Conservation (phyloP, 257 asterid species). For the Voacanga thouarsii region DNA sequence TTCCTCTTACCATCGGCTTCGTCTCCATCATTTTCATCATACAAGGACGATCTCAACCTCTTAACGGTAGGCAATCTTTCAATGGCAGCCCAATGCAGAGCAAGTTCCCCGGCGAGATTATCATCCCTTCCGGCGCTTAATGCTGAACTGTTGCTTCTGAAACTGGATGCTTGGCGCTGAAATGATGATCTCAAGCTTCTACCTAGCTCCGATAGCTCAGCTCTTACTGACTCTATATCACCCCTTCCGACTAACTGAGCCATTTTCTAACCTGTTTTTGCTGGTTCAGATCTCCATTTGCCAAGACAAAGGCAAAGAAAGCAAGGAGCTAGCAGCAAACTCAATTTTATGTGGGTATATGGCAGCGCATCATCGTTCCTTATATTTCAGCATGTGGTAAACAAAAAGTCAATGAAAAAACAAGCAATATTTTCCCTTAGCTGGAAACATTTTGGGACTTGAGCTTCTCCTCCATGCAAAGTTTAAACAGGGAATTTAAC, state of each 20-base stretch:
- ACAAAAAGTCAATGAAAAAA: too few relatives aligned
- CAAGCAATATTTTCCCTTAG: too few relatives aligned
- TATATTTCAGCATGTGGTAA: too few relatives aligned
- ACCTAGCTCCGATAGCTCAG: conserved; percentile 31
- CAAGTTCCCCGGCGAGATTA: conserved; percentile 14
- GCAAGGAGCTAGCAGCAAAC: background rate
- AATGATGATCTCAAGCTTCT: conserved; percentile 33
- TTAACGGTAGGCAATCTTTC: conserved; percentile 30
- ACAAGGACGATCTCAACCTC: conserved; percentile 24
- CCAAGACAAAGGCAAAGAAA: too few relatives aligned
- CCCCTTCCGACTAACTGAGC: background rate
- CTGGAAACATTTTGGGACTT: too few relatives aligned
- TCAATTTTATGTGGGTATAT: too few relatives aligned
- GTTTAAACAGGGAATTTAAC: too few relatives aligned
- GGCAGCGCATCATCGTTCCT: too few relatives aligned
- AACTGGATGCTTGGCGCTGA: conserved; percentile 18
- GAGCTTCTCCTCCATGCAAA: too few relatives aligned
- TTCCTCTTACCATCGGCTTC: conserved; percentile 22
- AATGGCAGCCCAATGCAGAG: conserved; percentile 30
- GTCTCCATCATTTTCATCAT: conserved; percentile 21
- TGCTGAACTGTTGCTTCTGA: conserved; percentile 14
- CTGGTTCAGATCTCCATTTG: background rate
- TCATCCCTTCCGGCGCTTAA: background rate
- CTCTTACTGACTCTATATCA: conserved; percentile 27
- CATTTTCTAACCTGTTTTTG: background rate